phyloP scores from a whole-genome alignment of 257 asterid genomes.

The Nicotiana tomentosiformis region DNA sequence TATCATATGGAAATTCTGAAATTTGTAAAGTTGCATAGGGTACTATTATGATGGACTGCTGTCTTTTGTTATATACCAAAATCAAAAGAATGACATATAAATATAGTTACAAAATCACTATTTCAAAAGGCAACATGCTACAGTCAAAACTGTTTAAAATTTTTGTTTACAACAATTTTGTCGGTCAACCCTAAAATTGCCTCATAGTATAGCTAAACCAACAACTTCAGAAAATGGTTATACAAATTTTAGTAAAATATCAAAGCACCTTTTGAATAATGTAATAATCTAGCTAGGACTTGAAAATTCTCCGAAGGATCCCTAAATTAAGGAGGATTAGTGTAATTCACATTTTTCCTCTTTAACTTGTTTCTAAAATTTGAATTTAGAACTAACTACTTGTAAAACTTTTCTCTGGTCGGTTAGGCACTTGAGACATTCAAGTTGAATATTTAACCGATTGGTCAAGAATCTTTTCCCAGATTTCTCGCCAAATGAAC shows the following conservation, averaged over 20 bases:
- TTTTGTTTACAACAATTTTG: neutral
- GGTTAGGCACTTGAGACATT: neutral
- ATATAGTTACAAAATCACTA: neutral
- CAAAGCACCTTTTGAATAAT: neutral
- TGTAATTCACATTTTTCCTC: neutral
- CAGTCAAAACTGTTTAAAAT: neutral
- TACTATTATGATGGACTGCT: neutral
- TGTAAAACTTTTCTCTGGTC: neutral
- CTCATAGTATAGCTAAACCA: neutral
- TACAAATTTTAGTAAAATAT: neutral
- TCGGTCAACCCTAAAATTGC: neutral
- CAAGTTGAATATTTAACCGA: neutral
- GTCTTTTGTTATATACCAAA: neutral
- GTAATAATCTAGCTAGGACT: neutral
- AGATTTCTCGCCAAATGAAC: neutral
- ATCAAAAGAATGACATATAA: neutral
- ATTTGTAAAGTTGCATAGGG: neutral
- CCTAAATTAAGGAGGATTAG: neutral
- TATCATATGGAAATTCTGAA: neutral
- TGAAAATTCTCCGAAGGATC: neutral
- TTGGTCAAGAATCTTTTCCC: neutral
- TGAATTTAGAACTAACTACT: too few species aligned
- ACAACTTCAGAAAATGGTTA: neutral
- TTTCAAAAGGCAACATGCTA: neutral
- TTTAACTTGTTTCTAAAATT: too few species aligned